Conservation (phyloP, 306 rosid species). For the Quercus ilex region DNA sequence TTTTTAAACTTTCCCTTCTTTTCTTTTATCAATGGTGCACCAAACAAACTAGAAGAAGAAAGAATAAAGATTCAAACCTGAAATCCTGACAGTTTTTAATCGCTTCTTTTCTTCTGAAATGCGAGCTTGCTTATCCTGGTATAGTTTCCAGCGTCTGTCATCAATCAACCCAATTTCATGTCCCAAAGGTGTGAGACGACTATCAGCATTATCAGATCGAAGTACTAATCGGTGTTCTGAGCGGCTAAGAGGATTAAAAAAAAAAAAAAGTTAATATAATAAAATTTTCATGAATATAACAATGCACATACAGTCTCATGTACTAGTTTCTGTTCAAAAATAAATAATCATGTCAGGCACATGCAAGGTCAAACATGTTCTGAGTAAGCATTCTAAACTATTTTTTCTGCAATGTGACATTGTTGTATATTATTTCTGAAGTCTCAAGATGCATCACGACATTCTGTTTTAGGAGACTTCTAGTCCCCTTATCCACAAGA, state of each 20-base stretch:
- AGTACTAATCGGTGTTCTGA: conserved; percentile 96
- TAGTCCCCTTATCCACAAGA: neutral
- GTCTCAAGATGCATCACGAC: neutral
- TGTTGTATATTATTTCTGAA: neutral
- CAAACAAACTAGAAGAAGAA: neutral
- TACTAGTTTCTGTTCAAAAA: neutral
- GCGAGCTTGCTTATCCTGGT: conserved; percentile 79
- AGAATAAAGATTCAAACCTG: conserved; percentile 45
- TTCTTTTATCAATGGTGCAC: conserved; percentile 5
- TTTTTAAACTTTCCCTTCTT: neutral
- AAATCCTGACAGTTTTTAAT: conserved; percentile 68
- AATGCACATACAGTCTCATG: neutral
- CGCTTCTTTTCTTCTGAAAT: conserved; percentile 89
- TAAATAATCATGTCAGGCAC: neutral
- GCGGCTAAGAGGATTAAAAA: conserved; percentile 56
- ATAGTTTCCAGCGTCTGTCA: conserved; percentile 90
- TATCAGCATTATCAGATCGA: conserved; percentile 95
- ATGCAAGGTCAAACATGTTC: neutral
- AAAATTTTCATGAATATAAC: conserved; percentile 5
- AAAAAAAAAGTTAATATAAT: neutral
- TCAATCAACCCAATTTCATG: conserved; percentile 89
- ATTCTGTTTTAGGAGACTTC: neutral
- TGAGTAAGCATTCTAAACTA: neutral
- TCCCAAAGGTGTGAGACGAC: conserved; percentile 92
- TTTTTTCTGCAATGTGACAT: neutral